phyloP scores from a whole-genome alignment of 225 moss, liverwort and hornwort genomes.

The Marchantia paleacea region DNA sequence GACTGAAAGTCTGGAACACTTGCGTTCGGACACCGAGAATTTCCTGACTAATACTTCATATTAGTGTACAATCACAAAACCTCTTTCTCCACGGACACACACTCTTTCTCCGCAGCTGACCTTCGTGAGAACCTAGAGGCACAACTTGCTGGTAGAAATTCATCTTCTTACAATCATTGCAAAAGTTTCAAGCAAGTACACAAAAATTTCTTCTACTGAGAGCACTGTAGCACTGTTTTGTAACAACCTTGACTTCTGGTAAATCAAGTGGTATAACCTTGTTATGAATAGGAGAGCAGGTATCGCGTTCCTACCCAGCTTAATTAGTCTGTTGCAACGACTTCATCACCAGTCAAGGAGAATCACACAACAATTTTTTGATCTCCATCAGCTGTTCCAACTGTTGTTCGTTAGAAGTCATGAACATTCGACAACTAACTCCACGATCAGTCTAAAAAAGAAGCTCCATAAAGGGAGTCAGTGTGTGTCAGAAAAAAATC shows the following conservation, averaged over 20 bases:
- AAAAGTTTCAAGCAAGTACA: not conserved
- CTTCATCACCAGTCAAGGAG: not conserved
- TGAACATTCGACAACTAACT: no score
- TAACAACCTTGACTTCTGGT: not conserved
- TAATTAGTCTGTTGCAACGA: not conserved
- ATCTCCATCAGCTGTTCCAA: no score
- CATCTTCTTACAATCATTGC: not conserved
- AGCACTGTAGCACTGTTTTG: not conserved
- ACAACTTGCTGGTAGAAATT: not conserved
- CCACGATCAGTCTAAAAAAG: no score
- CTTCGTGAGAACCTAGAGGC: not conserved
- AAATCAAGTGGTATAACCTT: not conserved
- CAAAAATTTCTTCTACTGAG: not conserved
- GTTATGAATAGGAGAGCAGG: not conserved
- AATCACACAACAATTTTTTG: no score
- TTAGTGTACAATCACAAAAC: not conserved
- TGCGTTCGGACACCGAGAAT: not conserved
- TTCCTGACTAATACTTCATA: not conserved
- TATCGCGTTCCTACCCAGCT: not conserved
- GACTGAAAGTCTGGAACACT: not conserved
- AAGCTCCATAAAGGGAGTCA: no score
- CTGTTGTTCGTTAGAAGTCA: no score
- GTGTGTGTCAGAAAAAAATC: no score
- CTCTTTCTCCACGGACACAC: not conserved
- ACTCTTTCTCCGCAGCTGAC: not conserved